A percentile compares a stretch with the other conserved stretches of the same genome.
phyloP scores from a whole-genome alignment of 192 early-diverging fungal genomes.

The Coemansia sp. region DNA sequence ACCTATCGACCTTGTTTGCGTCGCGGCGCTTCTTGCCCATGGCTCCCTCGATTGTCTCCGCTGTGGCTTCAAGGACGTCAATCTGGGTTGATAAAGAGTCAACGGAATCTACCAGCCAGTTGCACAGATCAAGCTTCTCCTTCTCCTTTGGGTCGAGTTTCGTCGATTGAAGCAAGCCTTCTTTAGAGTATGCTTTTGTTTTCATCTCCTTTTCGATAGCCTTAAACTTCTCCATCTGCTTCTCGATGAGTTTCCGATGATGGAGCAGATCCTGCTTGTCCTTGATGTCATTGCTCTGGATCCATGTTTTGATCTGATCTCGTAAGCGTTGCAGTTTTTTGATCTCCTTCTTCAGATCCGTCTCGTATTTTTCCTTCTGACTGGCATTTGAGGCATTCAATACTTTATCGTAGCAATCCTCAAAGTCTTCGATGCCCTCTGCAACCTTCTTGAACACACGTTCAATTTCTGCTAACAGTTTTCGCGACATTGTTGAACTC shows the following conservation, averaged over 20 bases:
- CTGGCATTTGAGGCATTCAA: conserved; percentile 73
- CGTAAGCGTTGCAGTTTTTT: conserved; percentile 95
- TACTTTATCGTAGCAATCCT: conserved; percentile 87
- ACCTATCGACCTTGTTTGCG: conserved; percentile 68
- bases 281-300: conserved; percentile 93
- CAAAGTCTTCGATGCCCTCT: conserved; percentile 95
- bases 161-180: conserved; percentile 76
- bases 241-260: conserved; percentile 91
- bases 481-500: conserved; percentile 33
- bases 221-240: conserved; percentile 99
- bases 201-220: conserved; percentile 98
- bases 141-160: conserved; percentile 93
- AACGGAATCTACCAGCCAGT: conserved; percentile 81
- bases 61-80: conserved; percentile 89
- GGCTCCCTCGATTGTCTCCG: conserved; percentile 67
- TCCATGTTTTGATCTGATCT: conserved; percentile 99
- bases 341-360: conserved; percentile 97
- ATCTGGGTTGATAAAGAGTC: conserved; percentile 86
- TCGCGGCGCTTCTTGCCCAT: conserved; percentile 83
- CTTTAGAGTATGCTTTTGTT: conserved; percentile 97
- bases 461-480: conserved; percentile 81
- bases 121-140: conserved; percentile 82
- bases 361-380: conserved; percentile 97
- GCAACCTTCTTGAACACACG: conserved; percentile 91
- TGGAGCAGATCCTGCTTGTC: conserved; percentile 89